Evolutionary conservation across 768 basidiomycete genomes (phyloP).

Genomic region (Boletus rubroflammeus): DNA sequence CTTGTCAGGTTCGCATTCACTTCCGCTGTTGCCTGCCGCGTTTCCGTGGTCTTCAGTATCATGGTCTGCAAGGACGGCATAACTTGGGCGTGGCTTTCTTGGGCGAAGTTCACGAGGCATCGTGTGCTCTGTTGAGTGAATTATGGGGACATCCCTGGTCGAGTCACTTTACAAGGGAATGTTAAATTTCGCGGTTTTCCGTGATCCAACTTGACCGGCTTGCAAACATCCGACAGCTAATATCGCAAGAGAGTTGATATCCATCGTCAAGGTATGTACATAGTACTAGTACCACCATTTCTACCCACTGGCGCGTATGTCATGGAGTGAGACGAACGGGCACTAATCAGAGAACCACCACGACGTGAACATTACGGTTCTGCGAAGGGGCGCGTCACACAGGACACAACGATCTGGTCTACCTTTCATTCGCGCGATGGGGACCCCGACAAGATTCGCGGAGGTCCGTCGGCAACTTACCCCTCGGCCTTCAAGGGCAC

Average conservation of each 20-base stretch:
- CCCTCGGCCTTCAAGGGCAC: not conserved
- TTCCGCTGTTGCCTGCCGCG: conserved; percentile 46
- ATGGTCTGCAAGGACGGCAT: conserved; percentile 37
- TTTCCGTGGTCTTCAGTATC: conserved; percentile 30
- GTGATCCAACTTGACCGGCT: not conserved
- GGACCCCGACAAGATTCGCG: not conserved
- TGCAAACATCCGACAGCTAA: not conserved
- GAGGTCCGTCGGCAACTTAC: not conserved
- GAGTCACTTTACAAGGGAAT: too few species aligned
- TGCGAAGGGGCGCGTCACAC: not conserved
- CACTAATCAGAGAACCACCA: not conserved
- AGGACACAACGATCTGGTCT: not conserved
- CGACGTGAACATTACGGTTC: too few species aligned
- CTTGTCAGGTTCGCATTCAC: conserved; percentile 52
- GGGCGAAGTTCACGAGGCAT: conserved; percentile 60
- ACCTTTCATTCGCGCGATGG: not conserved
- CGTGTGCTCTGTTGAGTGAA: not conserved
- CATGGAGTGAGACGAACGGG: not conserved
- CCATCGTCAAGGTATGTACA: not conserved
- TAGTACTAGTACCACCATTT: not conserved
- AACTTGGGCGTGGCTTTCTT: conserved; percentile 50
- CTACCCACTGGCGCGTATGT: too few species aligned
- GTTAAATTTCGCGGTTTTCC: not conserved
- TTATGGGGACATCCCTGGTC: not conserved
- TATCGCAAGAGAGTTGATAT: not conserved